Evolutionary conservation across 805 yeast genomes (phyloP).

Genomic region (Hanseniaspora meyeri): DNA sequence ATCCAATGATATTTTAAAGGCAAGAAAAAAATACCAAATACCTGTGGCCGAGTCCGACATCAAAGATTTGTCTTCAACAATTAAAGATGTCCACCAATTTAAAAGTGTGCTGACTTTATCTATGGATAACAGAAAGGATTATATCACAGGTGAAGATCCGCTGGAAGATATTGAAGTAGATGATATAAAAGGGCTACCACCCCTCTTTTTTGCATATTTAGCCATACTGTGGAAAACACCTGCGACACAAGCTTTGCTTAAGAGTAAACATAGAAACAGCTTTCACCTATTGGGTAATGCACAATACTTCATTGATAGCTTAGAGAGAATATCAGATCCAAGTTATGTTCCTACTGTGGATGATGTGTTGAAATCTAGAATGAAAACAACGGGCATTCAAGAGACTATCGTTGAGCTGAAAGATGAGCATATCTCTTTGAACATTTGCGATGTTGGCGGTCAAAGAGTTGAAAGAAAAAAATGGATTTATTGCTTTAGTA

Average conservation of each 20-base stretch:
- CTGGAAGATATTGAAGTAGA: background rate
- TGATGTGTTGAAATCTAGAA: slow-evolving; percentile 76
- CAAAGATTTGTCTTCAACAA: background rate
- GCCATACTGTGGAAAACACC: slow-evolving; percentile 43
- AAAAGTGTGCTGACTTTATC: background rate
- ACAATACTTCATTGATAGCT: slow-evolving; percentile 55
- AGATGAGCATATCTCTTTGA: slow-evolving; percentile 46
- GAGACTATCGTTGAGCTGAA: slow-evolving; percentile 63
- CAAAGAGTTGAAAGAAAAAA: slow-evolving; percentile 91
- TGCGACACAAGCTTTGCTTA: slow-evolving; percentile 44
- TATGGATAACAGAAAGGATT: background rate
- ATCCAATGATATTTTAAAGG: slow-evolving; percentile 56
- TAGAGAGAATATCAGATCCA: slow-evolving; percentile 39
- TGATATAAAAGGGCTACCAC: slow-evolving; percentile 33
- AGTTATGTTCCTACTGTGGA: slow-evolving; percentile 60
- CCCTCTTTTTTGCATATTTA: slow-evolving; percentile 37
- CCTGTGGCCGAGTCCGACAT: slow-evolving; percentile 7
- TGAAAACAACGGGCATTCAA: slow-evolving; percentile 84
- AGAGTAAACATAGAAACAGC: slow-evolving; percentile 43
- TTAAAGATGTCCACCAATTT: background rate
- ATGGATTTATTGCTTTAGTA: slow-evolving; percentile 95
- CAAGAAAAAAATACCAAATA: slow-evolving; percentile 31
- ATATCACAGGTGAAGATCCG: background rate
- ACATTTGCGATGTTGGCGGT: slow-evolving; percentile 81
- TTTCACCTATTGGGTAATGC: slow-evolving; percentile 84